Percentiles rank a stretch among this genome's conserved stretches.
These are phyloP conservation scores for Articulospora tetracladia DNA, from an alignment of 495 filamentous ascomycete species.

Conservation along the genomic window DNA sequence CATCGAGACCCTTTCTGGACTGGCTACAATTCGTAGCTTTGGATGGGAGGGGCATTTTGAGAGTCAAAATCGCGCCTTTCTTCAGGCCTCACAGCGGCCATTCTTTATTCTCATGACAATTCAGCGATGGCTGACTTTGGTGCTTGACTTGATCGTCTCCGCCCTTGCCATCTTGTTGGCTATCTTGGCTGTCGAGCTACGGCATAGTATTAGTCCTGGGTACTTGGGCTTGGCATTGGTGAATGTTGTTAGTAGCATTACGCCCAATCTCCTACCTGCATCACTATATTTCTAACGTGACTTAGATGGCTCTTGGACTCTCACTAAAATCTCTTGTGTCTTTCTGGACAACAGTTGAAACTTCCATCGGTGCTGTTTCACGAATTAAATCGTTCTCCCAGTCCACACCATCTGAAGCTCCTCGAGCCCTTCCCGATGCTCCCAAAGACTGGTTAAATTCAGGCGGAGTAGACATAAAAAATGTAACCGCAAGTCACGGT, in stretches of 20 bases:
- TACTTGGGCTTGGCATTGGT: conserved; percentile 51
- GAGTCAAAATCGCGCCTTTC: conserved; percentile 32
- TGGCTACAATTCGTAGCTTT: conserved; percentile 43
- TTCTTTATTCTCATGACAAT: conserved; percentile 47
- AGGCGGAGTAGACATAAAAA: conserved; percentile 3
- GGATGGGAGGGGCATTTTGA: conserved; percentile 29
- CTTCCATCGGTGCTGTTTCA: conserved; percentile 45
- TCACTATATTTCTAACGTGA: too few species aligned
- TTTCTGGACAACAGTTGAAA: conserved; percentile 43
- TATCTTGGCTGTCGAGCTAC: conserved; percentile 13
- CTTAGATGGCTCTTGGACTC: too few species aligned
- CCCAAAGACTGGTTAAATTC: conserved; percentile 21
- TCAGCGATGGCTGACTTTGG: conserved; percentile 37
- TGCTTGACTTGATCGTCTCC: conserved; percentile 43
- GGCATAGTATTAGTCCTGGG: conserved; percentile 30
- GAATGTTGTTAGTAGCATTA: conserved; percentile 51
- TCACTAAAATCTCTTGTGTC: conserved; percentile 41
- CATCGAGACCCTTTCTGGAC: conserved; percentile 42
- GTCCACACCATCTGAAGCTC: conserved; percentile 28
- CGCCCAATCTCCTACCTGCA: conserved; percentile 30
- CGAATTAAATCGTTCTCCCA: conserved; percentile 36
- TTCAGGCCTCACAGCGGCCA: conserved; percentile 53
- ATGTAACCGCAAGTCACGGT: conserved; percentile 5
- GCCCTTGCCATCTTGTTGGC: conserved; percentile 28
- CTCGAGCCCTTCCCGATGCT: not conserved